A percentile compares a stretch with the other conserved stretches of the same genome.
These are phyloP conservation scores for Parietaria judaica DNA, from an alignment of 306 rosid species.

Conservation along the genomic window DNA sequence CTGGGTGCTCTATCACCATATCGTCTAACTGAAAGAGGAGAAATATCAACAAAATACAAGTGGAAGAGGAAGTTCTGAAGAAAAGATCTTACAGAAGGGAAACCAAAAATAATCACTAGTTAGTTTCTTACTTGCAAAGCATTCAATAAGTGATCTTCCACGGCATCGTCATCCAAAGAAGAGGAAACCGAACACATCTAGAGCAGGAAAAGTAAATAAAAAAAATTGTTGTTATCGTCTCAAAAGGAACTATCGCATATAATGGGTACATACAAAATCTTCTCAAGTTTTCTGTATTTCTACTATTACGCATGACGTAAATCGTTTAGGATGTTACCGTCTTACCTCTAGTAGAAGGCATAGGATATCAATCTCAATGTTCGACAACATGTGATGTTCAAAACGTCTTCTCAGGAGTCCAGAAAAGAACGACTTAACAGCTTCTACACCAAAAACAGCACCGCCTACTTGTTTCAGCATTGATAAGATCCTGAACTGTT, in stretches of 20 bases:
- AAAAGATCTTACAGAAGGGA: constrained; percentile 2
- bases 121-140: constrained; percentile 57
- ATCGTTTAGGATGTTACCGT: background rate
- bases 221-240: no score
- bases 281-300: background rate
- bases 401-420: constrained; percentile 43
- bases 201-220: constrained; percentile 13
- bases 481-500: constrained; percentile 70
- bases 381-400: constrained; percentile 38
- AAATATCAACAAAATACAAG: constrained; percentile 7
- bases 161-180: constrained; percentile 40
- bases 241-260: no score
- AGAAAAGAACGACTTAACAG: constrained; percentile 44
- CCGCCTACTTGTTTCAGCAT: constrained; percentile 71
- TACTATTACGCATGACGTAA: background rate
- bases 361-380: constrained; percentile 51
- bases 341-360: constrained; percentile 81
- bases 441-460: constrained; percentile 39
- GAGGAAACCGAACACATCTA: constrained; percentile 60
- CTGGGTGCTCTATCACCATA: constrained; percentile 43
- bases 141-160: constrained; percentile 43
- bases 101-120: background rate
- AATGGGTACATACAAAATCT: no score
- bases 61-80: background rate
- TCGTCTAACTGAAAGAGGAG: constrained; percentile 46